phyloP scores from a whole-genome alignment of 768 basidiomycete genomes.

The Podaxis mareebaensis region DNA sequence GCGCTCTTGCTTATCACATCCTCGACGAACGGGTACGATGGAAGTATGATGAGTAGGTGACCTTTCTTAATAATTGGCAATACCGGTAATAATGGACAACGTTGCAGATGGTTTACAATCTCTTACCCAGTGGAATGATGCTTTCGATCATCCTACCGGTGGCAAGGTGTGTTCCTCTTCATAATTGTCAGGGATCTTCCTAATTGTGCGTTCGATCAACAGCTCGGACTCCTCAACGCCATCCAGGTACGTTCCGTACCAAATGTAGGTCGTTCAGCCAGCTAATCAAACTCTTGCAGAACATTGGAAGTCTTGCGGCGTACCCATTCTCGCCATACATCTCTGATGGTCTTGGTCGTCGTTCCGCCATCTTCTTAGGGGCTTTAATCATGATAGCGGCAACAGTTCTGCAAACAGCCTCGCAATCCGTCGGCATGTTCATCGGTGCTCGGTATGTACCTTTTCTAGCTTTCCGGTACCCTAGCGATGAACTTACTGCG shows the following conservation, averaged over 20 bases:
- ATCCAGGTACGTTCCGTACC: slow-evolving; percentile 46
- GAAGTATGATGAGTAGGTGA: slow-evolving; percentile 57
- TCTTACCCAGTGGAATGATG: slow-evolving; percentile 53
- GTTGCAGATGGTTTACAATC: slow-evolving; percentile 54
- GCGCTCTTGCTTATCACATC: slow-evolving; percentile 61
- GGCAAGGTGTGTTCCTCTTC: slow-evolving; percentile 30
- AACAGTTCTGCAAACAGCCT: slow-evolving; percentile 58
- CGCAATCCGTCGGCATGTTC: slow-evolving; percentile 63
- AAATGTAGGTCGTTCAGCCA: neutral
- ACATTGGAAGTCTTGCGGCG: slow-evolving; percentile 58
- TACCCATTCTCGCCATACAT: slow-evolving; percentile 65
- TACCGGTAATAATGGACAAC: neutral
- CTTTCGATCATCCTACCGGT: slow-evolving; percentile 51
- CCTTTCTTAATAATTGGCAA: neutral
- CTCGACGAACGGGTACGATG: slow-evolving; percentile 62
- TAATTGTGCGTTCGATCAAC: neutral
- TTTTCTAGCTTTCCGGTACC: neutral
- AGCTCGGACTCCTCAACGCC: slow-evolving; percentile 60
- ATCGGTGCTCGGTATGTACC: slow-evolving; percentile 57
- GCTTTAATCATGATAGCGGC: slow-evolving; percentile 59
- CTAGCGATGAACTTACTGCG: neutral
- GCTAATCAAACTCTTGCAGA: slow-evolving; percentile 32
- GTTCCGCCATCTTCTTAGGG: slow-evolving; percentile 57
- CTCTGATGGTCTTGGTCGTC: slow-evolving; percentile 63
- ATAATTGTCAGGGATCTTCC: neutral